Evolutionary conservation across 371 early-diverging fungal genomes (phyloP).

Genomic region (Mucor piriformis): DNA sequence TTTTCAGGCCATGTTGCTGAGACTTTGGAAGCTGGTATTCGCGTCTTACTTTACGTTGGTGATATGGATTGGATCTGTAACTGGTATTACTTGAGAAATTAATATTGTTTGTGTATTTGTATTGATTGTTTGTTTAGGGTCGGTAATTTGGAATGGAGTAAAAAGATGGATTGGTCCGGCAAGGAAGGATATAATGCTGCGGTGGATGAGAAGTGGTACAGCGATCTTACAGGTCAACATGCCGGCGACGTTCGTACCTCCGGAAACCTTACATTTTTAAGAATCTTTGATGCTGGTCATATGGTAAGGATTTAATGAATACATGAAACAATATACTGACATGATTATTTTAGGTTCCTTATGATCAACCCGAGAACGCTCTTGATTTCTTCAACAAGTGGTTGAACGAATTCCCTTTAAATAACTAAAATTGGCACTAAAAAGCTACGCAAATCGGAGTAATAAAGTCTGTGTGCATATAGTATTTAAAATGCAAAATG

Average conservation of each 20-base stretch:
- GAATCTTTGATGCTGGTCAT: constrained; percentile 86
- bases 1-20: constrained; percentile 47
- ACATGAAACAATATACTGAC: no score
- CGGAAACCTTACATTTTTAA: constrained; percentile 78
- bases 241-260: constrained; percentile 75
- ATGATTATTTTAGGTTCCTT: constrained; percentile 51
- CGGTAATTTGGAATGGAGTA: constrained; percentile 87
- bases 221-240: constrained; percentile 31
- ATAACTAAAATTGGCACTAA: constrained; percentile 3
- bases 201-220: constrained; percentile 53
- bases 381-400: constrained; percentile 63
- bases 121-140: constrained; percentile 39
- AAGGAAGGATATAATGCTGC: constrained; percentile 63
- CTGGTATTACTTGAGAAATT: constrained; percentile 14
- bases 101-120: constrained; percentile 42
- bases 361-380: constrained; percentile 61
- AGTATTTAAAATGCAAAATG: background rate
- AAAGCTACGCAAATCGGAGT: background rate
- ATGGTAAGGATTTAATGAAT: no score
- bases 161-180: constrained; percentile 80
- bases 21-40: constrained; percentile 57
- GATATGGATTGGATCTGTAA: constrained; percentile 37
- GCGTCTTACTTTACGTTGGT: constrained; percentile 79
- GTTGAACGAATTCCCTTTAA: constrained; percentile 37
- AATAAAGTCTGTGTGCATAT: no score